phyloP scores from a whole-genome alignment of 176 grass and related monocot genomes.

The Microstegium vimineum region DNA sequence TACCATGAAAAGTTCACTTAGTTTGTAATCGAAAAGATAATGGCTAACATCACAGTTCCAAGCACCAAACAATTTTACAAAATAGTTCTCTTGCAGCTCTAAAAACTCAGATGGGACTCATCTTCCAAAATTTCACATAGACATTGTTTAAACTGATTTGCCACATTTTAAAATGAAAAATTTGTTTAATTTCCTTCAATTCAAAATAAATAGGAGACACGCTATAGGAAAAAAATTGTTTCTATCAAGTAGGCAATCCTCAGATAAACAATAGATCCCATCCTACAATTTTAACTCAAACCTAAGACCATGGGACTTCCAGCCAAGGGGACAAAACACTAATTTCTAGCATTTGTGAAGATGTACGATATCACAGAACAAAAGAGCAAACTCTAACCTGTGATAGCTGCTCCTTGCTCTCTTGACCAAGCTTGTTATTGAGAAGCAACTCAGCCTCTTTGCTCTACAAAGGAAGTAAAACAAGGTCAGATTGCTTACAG shows the following conservation, averaged over 20 bases:
- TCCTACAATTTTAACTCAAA: constrained; percentile 19
- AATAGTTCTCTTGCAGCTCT: neutral
- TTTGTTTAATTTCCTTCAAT: neutral
- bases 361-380: constrained; percentile 23
- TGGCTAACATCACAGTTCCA: constrained; percentile 20
- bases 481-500: constrained; percentile 25
- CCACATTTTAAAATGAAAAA: constrained; percentile 1
- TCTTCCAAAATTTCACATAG: constrained; percentile 12
- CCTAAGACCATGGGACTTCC: neutral
- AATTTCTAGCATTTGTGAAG: neutral
- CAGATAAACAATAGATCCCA: neutral
- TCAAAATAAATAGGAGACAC: neutral
- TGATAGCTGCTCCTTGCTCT: constrained; percentile 79
- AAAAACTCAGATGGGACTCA: neutral
- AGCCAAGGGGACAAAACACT: neutral
- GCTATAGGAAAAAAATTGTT: neutral
- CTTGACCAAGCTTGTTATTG: constrained; percentile 60
- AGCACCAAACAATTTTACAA: neutral
- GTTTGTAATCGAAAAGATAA: neutral
- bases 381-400: constrained; percentile 63
- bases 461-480: constrained; percentile 47
- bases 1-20: neutral
- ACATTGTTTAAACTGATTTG: constrained; percentile 1
- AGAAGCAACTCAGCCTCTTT: constrained; percentile 80
- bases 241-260: neutral